Percentiles rank a stretch among this genome's conserved stretches.
These are phyloP conservation scores for Bryoerythrophyllum caledonicum DNA, from an alignment of 225 moss, liverwort and hornwort genomes.

Conservation along the genomic window DNA sequence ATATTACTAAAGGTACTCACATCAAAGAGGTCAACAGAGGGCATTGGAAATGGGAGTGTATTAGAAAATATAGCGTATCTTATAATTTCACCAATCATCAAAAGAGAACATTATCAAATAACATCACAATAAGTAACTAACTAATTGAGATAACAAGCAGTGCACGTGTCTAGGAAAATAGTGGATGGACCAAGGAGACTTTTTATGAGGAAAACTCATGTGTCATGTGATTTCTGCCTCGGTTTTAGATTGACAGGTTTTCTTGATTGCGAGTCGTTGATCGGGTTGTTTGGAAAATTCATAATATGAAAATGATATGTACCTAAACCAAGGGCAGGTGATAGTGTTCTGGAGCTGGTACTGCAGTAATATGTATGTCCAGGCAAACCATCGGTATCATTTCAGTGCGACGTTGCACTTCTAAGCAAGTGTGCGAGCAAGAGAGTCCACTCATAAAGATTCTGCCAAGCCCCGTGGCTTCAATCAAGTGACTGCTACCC, in stretches of 20 bases:
- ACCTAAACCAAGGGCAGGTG: conserved; percentile 45
- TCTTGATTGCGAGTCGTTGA: neutral
- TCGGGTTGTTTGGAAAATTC: neutral
- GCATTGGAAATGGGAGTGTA: no score
- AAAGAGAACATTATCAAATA: no score
- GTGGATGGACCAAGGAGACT: no score
- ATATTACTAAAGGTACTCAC: no score
- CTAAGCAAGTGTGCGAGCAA: conserved; percentile 30
- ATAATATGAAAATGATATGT: conserved; percentile 34
- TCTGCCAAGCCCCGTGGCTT: conserved; percentile 20
- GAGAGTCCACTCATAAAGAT: conserved; percentile 46
- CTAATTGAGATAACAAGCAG: no score
- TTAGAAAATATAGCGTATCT: no score
- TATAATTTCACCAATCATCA: no score
- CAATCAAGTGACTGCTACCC: conserved; percentile 37
- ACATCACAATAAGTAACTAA: no score
- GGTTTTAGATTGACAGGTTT: neutral
- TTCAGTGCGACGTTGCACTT: conserved; percentile 31
- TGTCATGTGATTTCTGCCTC: neutral
- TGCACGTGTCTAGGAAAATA: no score
- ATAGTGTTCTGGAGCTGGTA: conserved; percentile 19
- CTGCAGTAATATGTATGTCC: neutral
- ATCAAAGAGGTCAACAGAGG: no score
- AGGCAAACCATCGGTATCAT: conserved; percentile 24
- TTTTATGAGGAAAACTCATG: no score